Evolutionary conservation across 768 basidiomycete genomes (phyloP).

Genomic region (Auriculariales sp.): DNA sequence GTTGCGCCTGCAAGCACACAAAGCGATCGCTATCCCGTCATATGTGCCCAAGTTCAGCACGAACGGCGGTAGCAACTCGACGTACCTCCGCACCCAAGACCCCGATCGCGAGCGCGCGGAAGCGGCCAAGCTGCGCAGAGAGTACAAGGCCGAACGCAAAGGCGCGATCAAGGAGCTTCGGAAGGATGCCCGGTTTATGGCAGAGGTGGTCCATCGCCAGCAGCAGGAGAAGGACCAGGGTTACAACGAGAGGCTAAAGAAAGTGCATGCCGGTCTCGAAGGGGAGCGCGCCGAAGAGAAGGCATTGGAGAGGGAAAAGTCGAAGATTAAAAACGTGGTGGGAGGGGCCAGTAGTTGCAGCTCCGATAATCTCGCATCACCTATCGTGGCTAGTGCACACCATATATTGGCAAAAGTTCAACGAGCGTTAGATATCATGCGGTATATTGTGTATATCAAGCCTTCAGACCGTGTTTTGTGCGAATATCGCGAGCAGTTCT

Average conservation of each 20-base stretch:
- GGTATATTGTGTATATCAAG: too few relatives aligned
- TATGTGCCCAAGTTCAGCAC: slow-evolving; percentile 89
- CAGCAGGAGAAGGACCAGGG: slow-evolving; percentile 70
- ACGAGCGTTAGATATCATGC: too few relatives aligned
- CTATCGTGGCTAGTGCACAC: too few relatives aligned
- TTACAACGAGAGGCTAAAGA: slow-evolving; percentile 76
- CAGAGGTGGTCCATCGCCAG: slow-evolving; percentile 70
- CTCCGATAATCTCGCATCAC: too few relatives aligned
- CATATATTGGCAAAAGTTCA: too few relatives aligned
- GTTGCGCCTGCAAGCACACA: slow-evolving; percentile 79
- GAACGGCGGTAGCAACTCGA: slow-evolving; percentile 43
- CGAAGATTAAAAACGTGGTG: slow-evolving; percentile 57
- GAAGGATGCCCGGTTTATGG: slow-evolving; percentile 90
- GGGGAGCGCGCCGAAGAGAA: slow-evolving; percentile 92
- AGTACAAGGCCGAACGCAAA: slow-evolving; percentile 92
- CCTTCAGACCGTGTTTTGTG: too few relatives aligned
- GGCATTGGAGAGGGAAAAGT: slow-evolving; percentile 73
- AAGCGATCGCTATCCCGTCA: slow-evolving; percentile 87
- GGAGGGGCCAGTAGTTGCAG: too few relatives aligned
- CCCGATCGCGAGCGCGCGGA: slow-evolving; percentile 88
- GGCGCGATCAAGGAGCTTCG: slow-evolving; percentile 92
- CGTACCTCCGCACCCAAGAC: slow-evolving; percentile 66
- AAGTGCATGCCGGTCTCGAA: slow-evolving; percentile 40
- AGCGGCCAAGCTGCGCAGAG: slow-evolving; percentile 65
- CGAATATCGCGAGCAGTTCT: too few relatives aligned